Base-by-base conservation (phyloP, 768 basidiomycete genomes). In the Lactifluus volemus region DNA sequence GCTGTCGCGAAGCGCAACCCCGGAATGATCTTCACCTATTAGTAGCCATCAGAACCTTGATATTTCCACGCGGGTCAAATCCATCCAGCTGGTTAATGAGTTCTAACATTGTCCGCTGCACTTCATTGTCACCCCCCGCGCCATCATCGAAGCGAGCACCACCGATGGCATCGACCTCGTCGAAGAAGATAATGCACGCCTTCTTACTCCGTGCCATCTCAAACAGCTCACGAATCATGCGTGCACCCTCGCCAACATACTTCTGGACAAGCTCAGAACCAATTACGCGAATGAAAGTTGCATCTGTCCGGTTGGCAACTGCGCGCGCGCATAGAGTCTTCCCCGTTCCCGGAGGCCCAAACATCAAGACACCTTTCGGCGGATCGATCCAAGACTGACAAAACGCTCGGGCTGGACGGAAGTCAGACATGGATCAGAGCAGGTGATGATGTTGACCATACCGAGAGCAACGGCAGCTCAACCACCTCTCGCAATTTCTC, bases 251-350 rank as follows among this genome's bases (percentile, higher is more conserved):
- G 50, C 97, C 97, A 53, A 99, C 97, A 71, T 99, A 99, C 73
- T 99, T 99, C 75, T 99, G 97, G n/a, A 99, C 97, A 15, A 99
- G 81, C 73, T 99, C 97, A 12, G 96, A 98, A 14, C 97, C 97
- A 70, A 98, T 98, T 56, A 99, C 97, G 68, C 97, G 90, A 71
- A 99, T 99, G 72, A 99, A 99, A 0, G 97, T 98, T 21, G 95
- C 96, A 73, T 98, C 97, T 55, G 97, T 98, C 54, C 97, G 84
- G 73, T 98, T 99, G 36, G 97, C 97, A 1, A 99, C 97, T 12
- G 97, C 97, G 67, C 97, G 87, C 0, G 97, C 97, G 71, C 96
- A 98, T 1, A 99, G 85, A 0, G 97, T 99, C 75, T 99, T 99
- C 41, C 97, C 97, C n/a, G 94, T 96, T 67, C 94, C 94, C 3